phyloP scores from a whole-genome alignment of 805 yeast species.

The Ogataea populi-albae region DNA sequence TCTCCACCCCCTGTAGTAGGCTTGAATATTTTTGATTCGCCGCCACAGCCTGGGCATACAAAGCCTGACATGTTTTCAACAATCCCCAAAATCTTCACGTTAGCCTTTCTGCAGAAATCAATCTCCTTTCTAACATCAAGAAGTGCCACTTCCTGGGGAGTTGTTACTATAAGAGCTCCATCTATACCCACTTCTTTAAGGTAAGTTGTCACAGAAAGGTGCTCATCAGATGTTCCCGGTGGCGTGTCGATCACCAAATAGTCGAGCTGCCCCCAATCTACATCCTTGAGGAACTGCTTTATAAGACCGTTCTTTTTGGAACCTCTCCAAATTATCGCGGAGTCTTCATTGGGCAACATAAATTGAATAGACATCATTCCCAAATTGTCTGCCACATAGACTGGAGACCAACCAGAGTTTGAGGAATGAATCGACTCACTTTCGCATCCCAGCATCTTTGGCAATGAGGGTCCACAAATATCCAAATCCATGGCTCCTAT shows the following conservation, averaged over 20 bases:
- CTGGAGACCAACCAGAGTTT: slow-evolving; percentile 94
- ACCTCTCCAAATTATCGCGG: slow-evolving; percentile 97
- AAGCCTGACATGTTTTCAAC: slow-evolving; percentile 99
- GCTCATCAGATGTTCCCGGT: slow-evolving; percentile 98
- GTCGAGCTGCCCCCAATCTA: slow-evolving; percentile 90
- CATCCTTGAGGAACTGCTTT: slow-evolving; percentile 90
- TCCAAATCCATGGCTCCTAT: slow-evolving; percentile 97
- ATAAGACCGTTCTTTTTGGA: slow-evolving; percentile 92
- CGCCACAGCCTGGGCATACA: slow-evolving; percentile 93
- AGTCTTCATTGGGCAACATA: slow-evolving; percentile 89
- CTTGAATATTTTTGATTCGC: slow-evolving; percentile 83
- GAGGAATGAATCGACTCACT: slow-evolving; percentile 86
- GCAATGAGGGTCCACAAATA: slow-evolving; percentile 96
- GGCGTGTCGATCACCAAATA: slow-evolving; percentile 93
- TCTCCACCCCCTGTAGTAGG: slow-evolving; percentile 98
- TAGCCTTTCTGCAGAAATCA: slow-evolving; percentile 90
- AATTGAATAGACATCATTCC: slow-evolving; percentile 95
- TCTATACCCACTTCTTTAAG: slow-evolving; percentile 88
- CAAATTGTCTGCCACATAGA: slow-evolving; percentile 89
- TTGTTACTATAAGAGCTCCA: slow-evolving; percentile 92
- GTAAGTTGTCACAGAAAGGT: slow-evolving; percentile 82
- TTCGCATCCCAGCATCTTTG: slow-evolving; percentile 89
- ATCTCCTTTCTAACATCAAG: slow-evolving; percentile 94
- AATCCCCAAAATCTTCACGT: slow-evolving; percentile 77
- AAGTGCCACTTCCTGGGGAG: slow-evolving; percentile 97